A percentile compares a stretch with the other conserved stretches of the same genome.
Conservation (phyloP, 495 filamentous ascomycete species). For the Podospora didyma region DNA sequence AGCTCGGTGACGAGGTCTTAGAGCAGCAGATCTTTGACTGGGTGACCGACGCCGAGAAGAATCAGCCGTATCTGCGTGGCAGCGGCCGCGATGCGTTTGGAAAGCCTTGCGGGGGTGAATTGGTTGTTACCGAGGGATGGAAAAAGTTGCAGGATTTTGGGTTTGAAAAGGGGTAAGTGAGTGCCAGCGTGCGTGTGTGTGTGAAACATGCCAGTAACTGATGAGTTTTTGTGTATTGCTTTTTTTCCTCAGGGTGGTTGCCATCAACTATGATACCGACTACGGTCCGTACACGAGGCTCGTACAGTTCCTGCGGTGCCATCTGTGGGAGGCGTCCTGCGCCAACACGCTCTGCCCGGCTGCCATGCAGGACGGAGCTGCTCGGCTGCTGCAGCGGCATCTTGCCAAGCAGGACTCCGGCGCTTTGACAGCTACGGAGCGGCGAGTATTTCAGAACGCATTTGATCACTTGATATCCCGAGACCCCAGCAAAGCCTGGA, state of each 20-base stretch:
- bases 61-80: conserved; percentile 51
- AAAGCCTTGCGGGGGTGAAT: conserved; percentile 33
- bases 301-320: conserved; percentile 50
- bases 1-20: conserved; percentile 45
- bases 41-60: conserved; percentile 56
- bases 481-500: conserved; percentile 60
- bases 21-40: conserved; percentile 42
- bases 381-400: conserved; percentile 54
- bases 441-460: conserved; percentile 45
- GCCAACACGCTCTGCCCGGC: conserved; percentile 63
- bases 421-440: conserved; percentile 19
- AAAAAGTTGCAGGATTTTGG: conserved; percentile 50
- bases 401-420: conserved; percentile 23
- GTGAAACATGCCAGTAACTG: no score
- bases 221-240: no score
- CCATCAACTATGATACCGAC: conserved; percentile 49
- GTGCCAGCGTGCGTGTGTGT: no score
- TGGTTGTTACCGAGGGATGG: conserved; percentile 57
- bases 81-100: conserved; percentile 48
- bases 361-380: conserved; percentile 69
- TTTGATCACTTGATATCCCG: conserved; percentile 48
- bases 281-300: conserved; percentile 46
- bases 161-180: conserved; percentile 40
- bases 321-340: conserved; percentile 60
- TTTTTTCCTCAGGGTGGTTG: conserved; percentile 46